Evolutionary conservation across 768 basidiomycete genomes (phyloP), one percentile per base, ranked within the genome.

Genomic region (Rhodocollybia butyracea): DNA sequence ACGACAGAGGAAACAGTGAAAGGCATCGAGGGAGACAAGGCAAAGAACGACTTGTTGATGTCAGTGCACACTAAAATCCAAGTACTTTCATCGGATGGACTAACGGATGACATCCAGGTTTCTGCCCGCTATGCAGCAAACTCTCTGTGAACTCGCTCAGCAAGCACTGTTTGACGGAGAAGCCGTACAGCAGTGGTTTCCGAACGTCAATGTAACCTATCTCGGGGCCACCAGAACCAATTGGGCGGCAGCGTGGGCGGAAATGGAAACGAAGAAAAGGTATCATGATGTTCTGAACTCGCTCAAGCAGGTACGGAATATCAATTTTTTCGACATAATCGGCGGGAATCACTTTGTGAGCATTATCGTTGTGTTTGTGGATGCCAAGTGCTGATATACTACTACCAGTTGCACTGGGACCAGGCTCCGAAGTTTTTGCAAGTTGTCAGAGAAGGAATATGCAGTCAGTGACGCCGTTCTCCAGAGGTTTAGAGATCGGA

Each of bases 31-130:
- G 46, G 41, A 8, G 51, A 51, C 7, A 46, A 46, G 21, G 17
- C 31, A 27, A 47, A 24, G 22, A 50, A 34, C 30, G 59, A 60
- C n/a, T 39, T 60, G 26, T 38, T 34, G 5, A 51, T 41, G 55
- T 50, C 15, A 29, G 51, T 51, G n/a, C 19, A 6, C 43, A n/a
- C 45, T 40, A 6, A 13, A 5, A 6, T n/a, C 17, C 39, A 40
- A 6, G 5, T n/a, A 40, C 39, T 40, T 17, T 8, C 15, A n/a
- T 27, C 17, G 13, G 17, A 29, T 27, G 15, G 15, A 29, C 45
- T 30, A 13, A 40, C 21, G 4, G 22, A 15, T 5, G 5, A 31
- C n/a, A 34, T 10, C 15, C 15, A 48, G 46, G n/a, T 48, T 48
- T 19, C 19, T 19, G 6, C 46, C 46, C 2, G 30, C 46, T 48